Percentiles rank a stretch among this genome's conserved stretches.
Evolutionary conservation across 805 yeast genomes (phyloP).

Genomic region (Candida rishiriensis): DNA sequence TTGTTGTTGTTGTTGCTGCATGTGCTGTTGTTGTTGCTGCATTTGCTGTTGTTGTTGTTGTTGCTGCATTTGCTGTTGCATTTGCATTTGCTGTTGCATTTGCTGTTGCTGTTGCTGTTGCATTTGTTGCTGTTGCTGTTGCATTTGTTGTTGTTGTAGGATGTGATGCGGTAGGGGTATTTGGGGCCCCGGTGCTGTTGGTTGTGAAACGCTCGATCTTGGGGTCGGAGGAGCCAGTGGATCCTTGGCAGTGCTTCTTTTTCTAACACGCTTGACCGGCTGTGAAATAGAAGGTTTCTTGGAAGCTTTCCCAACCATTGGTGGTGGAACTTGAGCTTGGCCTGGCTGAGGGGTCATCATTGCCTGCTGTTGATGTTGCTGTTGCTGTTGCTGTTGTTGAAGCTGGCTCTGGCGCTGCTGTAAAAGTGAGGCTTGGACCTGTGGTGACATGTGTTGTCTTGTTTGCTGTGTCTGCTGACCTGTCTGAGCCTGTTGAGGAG

Average conservation of each 20-base stretch:
- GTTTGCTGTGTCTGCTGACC: slow-evolving; percentile 30
- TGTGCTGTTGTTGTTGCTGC: too few relatives aligned
- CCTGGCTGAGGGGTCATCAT: slow-evolving; percentile 34
- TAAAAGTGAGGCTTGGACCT: slow-evolving; percentile 31
- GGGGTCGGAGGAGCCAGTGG: slow-evolving; percentile 11
- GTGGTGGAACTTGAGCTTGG: slow-evolving; percentile 10
- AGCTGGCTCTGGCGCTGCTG: too few relatives aligned
- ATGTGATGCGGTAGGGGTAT: slow-evolving; percentile 9
- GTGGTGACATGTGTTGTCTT: slow-evolving; percentile 17
- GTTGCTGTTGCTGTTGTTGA: slow-evolving; percentile 19
- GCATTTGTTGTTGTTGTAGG: neutral
- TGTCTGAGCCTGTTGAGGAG: slow-evolving; percentile 9
- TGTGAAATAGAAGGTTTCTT: neutral
- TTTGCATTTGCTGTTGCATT: too few relatives aligned
- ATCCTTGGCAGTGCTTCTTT: slow-evolving; percentile 11
- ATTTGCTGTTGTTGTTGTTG: slow-evolving; percentile 4
- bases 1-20: slow-evolving; percentile 1
- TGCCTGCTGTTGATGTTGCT: slow-evolving; percentile 33
- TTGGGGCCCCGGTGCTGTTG: slow-evolving; percentile 21
- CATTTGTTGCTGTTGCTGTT: neutral
- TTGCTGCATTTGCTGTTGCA: too few relatives aligned
- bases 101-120: too few relatives aligned
- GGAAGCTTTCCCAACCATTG: slow-evolving; percentile 6
- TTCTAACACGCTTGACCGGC: slow-evolving; percentile 6
- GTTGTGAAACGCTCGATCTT: slow-evolving; percentile 14